Base-by-base conservation (phyloP, 305 asterid species). In the Solanum chacoense region DNA sequence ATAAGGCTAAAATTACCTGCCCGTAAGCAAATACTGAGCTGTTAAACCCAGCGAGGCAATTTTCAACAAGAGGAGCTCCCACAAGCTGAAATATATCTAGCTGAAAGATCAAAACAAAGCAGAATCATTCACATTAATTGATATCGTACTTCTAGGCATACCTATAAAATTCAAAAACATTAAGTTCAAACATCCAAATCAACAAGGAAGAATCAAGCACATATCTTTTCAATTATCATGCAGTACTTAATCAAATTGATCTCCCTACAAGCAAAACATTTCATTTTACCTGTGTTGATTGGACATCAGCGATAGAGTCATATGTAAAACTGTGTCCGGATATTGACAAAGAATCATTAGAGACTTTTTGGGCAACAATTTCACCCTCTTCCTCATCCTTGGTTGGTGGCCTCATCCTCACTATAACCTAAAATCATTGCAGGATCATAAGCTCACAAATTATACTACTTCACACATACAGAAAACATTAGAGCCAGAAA, bases 21-120 rank as follows among this genome's bases (percentile, higher is more conserved):
- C 99, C 99, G 65, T 95, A 96, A 20, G 99, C 99, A 94, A 98
- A 98, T 88, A 96, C 98, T 3, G 99, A 98, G 91, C 99, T 96
- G 91, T 96, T 98, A 88, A 98, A 98, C 22, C 99, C 99, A 88
- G 98, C 95, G 16, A 98, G 95, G 89, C 99, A 98, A 91, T 95
- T 96, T 91, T 98, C 99, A 55, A 98, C 94, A 38, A 98, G 94
- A 8, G 99, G 99, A 88, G 95, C 99, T 85, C 99, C 99, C 71
- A 96, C 94, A 36, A 95, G 97, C 93, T 98, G 95, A 50, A 95
- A 98, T 92, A 98, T 95, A 90, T 98, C 98, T 89, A 89, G 90
- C 99, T 97, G 95, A 88, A 93, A 93, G 42, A 31, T 65, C 87
- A 78, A 92, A 88, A 13, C 63, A 69, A 76, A 90, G 74, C 26